phyloP scores from a whole-genome alignment of 73 alveolate genomes.

The Paramecium biaurelia region DNA sequence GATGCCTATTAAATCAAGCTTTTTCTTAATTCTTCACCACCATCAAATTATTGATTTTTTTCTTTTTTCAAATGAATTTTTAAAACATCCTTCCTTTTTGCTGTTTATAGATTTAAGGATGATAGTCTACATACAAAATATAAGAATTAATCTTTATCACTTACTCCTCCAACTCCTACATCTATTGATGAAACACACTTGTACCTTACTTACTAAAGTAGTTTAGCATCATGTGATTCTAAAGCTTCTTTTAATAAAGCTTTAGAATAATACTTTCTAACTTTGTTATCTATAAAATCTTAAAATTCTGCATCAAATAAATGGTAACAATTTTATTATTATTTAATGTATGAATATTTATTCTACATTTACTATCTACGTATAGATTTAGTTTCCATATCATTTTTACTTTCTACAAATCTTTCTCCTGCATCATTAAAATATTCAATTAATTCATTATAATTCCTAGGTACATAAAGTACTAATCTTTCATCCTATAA shows the following conservation, averaged over 20 bases:
- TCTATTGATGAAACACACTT: background rate
- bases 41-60: slow-evolving; percentile 33
- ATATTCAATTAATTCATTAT: slow-evolving; percentile 45
- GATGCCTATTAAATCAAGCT: background rate
- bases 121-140: slow-evolving; percentile 12
- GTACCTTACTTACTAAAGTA: background rate
- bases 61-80: slow-evolving; percentile 35
- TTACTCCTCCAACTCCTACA: slow-evolving; percentile 49
- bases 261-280: slow-evolving; percentile 27
- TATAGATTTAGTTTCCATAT: background rate
- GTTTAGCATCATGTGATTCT: background rate
- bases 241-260: slow-evolving; percentile 23
- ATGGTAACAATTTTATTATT: slow-evolving; percentile 36
- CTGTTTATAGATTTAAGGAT: background rate
- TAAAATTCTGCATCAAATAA: slow-evolving; percentile 41
- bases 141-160: slow-evolving; percentile 29
- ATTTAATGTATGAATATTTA: background rate
- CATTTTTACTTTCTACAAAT: slow-evolving; percentile 17
- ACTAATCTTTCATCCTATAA: slow-evolving; percentile 11
- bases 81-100: slow-evolving; percentile 32
- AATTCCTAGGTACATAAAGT: slow-evolving; percentile 5
- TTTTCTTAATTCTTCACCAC: slow-evolving; percentile 32
- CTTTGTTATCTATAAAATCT: slow-evolving; percentile 42
- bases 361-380: slow-evolving; percentile 26
- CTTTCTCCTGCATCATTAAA: slow-evolving; percentile 51